Evolutionary conservation across 2,329 filamentous ascomycete genomes (phyloP).

Genomic region (Xenoacremonium recifei): DNA sequence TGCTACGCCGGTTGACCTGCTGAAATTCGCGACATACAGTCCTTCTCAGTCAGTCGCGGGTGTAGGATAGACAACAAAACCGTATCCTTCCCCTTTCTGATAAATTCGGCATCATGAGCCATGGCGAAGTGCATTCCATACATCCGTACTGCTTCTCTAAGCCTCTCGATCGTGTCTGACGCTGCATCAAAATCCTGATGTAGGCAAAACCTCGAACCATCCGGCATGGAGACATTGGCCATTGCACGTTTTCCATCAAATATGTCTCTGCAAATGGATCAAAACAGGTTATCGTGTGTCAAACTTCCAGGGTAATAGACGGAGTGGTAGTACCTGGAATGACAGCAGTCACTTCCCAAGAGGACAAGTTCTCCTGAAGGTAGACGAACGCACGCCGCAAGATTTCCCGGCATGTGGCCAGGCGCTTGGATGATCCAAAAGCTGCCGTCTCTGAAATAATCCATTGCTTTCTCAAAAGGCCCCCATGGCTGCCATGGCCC

Average conservation of each 20-base stretch:
- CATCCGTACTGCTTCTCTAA: conserved; percentile 4
- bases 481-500: not conserved
- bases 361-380: not conserved
- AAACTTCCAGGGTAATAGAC: too few species aligned
- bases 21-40: too few species aligned
- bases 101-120: conserved; percentile 11
- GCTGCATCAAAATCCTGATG: conserved; percentile 6
- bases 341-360: not conserved
- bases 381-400: not conserved
- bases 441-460: not conserved
- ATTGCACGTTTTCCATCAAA: conserved; percentile 3
- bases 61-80: conserved; percentile 8
- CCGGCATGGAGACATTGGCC: conserved; percentile 1
- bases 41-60: too few species aligned
- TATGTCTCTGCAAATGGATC: conserved; percentile 8
- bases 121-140: conserved; percentile 10
- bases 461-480: not conserved
- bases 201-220: conserved; percentile 6
- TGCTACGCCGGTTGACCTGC: too few species aligned
- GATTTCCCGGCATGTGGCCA: not conserved
- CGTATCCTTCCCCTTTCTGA: conserved; percentile 3
- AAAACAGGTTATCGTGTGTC: too few species aligned
- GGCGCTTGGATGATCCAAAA: not conserved
- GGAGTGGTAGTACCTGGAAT: too few species aligned
- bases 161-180: not conserved